Evolutionary conservation across 768 basidiomycete genomes (phyloP), one percentile per base, ranked within the genome.

Genomic region (Thelephora aurantiotincta): DNA sequence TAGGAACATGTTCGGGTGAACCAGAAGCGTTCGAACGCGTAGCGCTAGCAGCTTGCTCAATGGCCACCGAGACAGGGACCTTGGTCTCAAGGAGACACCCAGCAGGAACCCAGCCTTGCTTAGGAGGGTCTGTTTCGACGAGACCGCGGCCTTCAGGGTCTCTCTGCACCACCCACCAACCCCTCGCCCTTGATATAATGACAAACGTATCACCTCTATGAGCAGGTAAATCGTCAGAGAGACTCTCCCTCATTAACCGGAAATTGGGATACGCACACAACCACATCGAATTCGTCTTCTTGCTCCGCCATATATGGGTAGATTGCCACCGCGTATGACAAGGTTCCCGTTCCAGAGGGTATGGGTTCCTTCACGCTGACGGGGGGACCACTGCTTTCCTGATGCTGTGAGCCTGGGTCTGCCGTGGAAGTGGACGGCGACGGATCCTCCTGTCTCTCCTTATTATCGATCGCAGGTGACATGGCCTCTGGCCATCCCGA

Each of bases 281-380:
- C 79, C 2, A 98, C 96, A 60, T 98, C 91, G 61, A 97, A 98
- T 62, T 99, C 96, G 61, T 98, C 96, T 49, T 96, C 91, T 60
- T 96, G 84, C 63, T 98, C 96, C 5, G 94, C 92, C 78, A 93
- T 85, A 63, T 99, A 98, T 41, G 96, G 96, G 59, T 99, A 98
- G 55, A 98, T 98, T 26, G 93, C 91, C 33, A 99, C 89, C 2
- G 94, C 93, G 58, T 96, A 99, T 11, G 91, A 92, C 16, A 92
- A 73, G 18, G 38, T 41, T 12, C 78, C 80, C 6, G 63, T 57
- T 11, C 60, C 58, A 2, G 61, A 57, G 13, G 63, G 62, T 43
- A 63, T 57, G 14, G 38, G 38, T 51, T 64, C 64, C 37, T 62
- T 48, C 9, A 55, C 45, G 16, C 49, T 53, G 0, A 49, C 35